Conservation (phyloP, 2,329 filamentous ascomycete species). For the Calonectria multiphialidica region DNA sequence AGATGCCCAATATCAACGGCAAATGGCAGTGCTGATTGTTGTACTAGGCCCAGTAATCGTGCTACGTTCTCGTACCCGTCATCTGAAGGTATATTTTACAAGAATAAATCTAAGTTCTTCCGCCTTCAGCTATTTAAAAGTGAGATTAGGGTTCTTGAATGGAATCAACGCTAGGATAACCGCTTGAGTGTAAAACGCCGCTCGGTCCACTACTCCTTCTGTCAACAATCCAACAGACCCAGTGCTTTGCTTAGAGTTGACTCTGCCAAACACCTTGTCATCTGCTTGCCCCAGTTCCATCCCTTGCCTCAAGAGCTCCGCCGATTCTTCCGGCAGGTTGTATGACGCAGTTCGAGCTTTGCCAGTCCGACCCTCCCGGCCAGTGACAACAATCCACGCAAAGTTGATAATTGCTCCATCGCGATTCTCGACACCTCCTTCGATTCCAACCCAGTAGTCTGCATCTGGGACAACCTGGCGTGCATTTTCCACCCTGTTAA, state of each 20-base stretch:
- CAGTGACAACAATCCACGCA: slow-evolving; percentile 54
- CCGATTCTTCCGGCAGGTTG: slow-evolving; percentile 52
- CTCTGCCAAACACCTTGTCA: slow-evolving; percentile 51
- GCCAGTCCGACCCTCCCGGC: slow-evolving; percentile 44
- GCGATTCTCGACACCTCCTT: slow-evolving; percentile 53
- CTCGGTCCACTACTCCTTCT: slow-evolving; percentile 50
- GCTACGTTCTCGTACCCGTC: no score
- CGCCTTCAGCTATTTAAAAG: not conserved
- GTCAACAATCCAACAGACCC: slow-evolving; percentile 57
- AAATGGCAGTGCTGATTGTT: no score
- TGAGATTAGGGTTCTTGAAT: not conserved
- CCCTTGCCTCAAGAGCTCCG: slow-evolving; percentile 49
- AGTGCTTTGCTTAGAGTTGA: slow-evolving; percentile 52
- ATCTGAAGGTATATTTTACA: not conserved
- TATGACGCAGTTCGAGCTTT: slow-evolving; percentile 54
- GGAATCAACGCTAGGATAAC: slow-evolving; percentile 55
- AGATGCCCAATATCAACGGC: no score
- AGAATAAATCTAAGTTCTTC: not conserved
- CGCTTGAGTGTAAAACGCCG: slow-evolving; percentile 53
- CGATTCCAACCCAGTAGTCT: slow-evolving; percentile 56
- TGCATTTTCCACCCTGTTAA: slow-evolving; percentile 51
- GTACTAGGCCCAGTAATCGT: no score
- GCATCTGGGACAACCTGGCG: slow-evolving; percentile 45
- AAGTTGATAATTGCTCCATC: slow-evolving; percentile 49
- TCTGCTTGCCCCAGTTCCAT: slow-evolving; percentile 56